Percentiles rank a stretch among this genome's conserved stretches.
phyloP scores from a whole-genome alignment of 805 yeast genomes.

The Starmerella stigmatis region DNA sequence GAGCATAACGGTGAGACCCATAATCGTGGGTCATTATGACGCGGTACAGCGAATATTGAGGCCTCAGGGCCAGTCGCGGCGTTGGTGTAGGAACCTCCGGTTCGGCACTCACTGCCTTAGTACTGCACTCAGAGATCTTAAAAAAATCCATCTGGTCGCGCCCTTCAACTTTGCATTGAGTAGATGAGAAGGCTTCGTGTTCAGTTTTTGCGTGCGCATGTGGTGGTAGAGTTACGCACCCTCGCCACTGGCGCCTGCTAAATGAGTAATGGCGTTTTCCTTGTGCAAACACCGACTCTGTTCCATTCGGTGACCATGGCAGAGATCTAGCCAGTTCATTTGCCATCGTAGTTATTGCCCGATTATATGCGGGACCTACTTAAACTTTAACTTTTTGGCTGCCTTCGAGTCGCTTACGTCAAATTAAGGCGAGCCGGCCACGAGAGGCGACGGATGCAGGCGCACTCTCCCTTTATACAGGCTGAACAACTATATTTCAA shows the following conservation, averaged over 20 bases:
- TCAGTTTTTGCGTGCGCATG: too few relatives aligned
- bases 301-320: background rate
- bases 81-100: background rate
- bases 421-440: too few relatives aligned
- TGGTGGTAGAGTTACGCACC: background rate
- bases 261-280: background rate
- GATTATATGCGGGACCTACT: too few relatives aligned
- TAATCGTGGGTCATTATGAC: slow-evolving; percentile 20
- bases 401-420: too few relatives aligned
- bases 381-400: too few relatives aligned
- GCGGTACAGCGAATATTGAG: slow-evolving; percentile 14
- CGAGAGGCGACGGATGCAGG: too few relatives aligned
- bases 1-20: background rate
- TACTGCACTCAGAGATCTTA: background rate
- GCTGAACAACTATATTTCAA: too few relatives aligned
- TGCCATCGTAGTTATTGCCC: background rate
- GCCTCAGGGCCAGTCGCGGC: background rate
- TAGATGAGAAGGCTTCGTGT: too few relatives aligned
- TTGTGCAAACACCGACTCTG: background rate
- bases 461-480: too few relatives aligned
- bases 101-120: background rate
- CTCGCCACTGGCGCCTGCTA: background rate
- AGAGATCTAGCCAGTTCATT: background rate
- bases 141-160: background rate
- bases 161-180: too few relatives aligned